A percentile compares a stretch with the other conserved stretches of the same genome.
Evolutionary conservation across 1,284 basidiomycete genomes (phyloP).

Genomic region (Apiotrichum mycotoxinovorans): DNA sequence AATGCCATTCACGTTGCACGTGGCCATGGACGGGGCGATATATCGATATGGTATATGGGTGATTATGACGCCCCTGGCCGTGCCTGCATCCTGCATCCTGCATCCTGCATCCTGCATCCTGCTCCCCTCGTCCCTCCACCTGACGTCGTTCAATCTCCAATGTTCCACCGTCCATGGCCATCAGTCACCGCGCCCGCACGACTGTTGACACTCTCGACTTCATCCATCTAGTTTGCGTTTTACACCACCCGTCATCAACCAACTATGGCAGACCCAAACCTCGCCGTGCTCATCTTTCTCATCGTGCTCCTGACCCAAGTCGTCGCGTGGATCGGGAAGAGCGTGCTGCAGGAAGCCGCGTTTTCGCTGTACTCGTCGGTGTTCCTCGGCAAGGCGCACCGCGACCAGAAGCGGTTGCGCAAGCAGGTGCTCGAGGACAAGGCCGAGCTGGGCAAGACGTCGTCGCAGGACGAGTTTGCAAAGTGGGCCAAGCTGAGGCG

Average conservation of each 20-base stretch:
- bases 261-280: constrained; percentile 40
- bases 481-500: constrained; percentile 95
- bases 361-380: constrained; percentile 66
- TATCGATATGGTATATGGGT: neutral
- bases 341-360: constrained; percentile 69
- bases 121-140: neutral
- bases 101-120: no score
- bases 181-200: neutral
- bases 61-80: neutral
- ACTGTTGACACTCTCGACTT: no score
- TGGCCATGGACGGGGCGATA: no score
- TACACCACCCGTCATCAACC: neutral
- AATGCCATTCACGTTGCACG: no score
- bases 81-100: no score
- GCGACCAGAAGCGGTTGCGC: constrained; percentile 66
- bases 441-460: constrained; percentile 81
- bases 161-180: neutral
- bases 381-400: constrained; percentile 58
- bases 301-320: constrained; percentile 76
- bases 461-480: constrained; percentile 94
- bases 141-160: neutral
- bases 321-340: constrained; percentile 81
- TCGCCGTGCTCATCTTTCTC: constrained; percentile 73
- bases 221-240: neutral
- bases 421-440: constrained; percentile 72